Percentiles rank a stretch among this genome's conserved stretches.
Conservation (phyloP, 306 rosid species). For the Quercus dentata region DNA sequence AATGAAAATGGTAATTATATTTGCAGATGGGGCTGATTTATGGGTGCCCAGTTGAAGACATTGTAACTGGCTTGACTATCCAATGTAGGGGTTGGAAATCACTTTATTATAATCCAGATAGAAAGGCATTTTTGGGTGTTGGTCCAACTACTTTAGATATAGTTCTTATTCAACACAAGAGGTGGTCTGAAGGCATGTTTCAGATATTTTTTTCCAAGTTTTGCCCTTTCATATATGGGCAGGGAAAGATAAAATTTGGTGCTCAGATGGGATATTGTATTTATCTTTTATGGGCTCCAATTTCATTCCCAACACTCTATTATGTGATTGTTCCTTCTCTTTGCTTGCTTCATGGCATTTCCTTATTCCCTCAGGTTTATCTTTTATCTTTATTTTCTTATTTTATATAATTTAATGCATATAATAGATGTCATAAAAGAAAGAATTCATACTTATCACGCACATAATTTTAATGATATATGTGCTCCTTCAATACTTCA, state of each 20-base stretch:
- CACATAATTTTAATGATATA: no score
- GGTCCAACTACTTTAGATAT: constrained; percentile 59
- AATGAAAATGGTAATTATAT: background rate
- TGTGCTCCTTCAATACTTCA: no score
- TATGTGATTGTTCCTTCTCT: constrained; percentile 55
- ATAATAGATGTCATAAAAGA: background rate
- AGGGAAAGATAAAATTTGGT: constrained; percentile 39
- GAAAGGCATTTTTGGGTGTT: constrained; percentile 53
- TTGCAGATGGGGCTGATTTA: constrained; percentile 69
- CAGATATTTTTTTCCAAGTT: constrained; percentile 59
- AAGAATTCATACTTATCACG: no score
- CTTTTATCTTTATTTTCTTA: background rate
- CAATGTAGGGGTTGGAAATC: constrained; percentile 81
- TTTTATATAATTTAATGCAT: background rate
- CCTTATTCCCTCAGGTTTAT: constrained; percentile 65
- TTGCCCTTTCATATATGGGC: constrained; percentile 74
- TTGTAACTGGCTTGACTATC: constrained; percentile 49
- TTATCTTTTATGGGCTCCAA: constrained; percentile 67
- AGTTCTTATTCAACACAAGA: constrained; percentile 44
- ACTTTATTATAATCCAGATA: constrained; percentile 57
- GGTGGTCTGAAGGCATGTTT: constrained; percentile 71
- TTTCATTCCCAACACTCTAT: constrained; percentile 50
- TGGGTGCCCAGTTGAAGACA: constrained; percentile 66
- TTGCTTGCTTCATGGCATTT: constrained; percentile 46
- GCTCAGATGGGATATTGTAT: constrained; percentile 60